These are phyloP conservation scores for Amoebophrya sp. DNA, from an alignment of 169 alveolate genomes.

Conservation along the genomic window DNA sequence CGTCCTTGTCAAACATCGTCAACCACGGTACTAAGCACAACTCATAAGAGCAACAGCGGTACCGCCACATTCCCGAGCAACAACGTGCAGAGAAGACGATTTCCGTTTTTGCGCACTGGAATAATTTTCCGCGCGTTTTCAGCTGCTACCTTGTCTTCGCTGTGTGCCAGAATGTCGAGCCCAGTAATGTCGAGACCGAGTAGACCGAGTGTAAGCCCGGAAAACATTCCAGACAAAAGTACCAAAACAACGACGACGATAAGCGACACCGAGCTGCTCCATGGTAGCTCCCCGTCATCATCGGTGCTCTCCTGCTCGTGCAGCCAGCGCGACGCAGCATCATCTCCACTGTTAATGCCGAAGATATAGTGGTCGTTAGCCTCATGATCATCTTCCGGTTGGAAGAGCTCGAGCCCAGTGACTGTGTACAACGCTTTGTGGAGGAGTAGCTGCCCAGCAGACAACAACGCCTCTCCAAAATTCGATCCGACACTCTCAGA, in stretches of 20 bases:
- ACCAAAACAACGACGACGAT: background rate
- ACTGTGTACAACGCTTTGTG: too few species aligned
- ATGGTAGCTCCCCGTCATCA: too few species aligned
- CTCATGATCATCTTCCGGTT: too few species aligned
- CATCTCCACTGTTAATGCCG: too few species aligned
- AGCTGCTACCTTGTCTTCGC: slow-evolving; percentile 37
- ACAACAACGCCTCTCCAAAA: too few species aligned
- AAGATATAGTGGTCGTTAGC: too few species aligned
- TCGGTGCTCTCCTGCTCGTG: too few species aligned
- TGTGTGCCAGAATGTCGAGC: slow-evolving; percentile 48
- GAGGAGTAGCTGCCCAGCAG: too few species aligned
- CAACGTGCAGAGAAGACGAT: slow-evolving; percentile 55
- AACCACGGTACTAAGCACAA: background rate
- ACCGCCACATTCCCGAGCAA: slow-evolving; percentile 58
- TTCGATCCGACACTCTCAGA: too few species aligned
- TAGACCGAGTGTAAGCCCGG: slow-evolving; percentile 59
- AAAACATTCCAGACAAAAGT: slow-evolving; percentile 46
- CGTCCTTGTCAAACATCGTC: background rate
- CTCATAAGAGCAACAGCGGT: background rate
- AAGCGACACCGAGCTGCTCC: background rate
- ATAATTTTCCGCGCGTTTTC: slow-evolving; percentile 46
- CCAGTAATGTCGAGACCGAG: slow-evolving; percentile 53
- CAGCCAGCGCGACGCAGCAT: too few species aligned
- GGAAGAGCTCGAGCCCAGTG: too few species aligned
- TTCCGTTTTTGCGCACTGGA: slow-evolving; percentile 55